Base-by-base conservation (phyloP, 2,329 filamentous ascomycete species). In the Aschersonia sp. region DNA sequence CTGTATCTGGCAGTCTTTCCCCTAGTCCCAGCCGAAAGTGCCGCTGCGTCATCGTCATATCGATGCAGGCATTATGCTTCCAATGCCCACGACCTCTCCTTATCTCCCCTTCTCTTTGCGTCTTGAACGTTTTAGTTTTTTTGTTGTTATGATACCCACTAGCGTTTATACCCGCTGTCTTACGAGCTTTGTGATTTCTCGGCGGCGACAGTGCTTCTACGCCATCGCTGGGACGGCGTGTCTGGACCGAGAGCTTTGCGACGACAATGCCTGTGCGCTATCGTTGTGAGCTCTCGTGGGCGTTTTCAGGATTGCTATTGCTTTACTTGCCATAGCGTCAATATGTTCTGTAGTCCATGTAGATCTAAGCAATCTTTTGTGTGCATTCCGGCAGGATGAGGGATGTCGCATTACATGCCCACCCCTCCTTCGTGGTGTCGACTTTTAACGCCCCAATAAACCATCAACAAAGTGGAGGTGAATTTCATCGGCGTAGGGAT, bases 241-340 rank as follows among this genome's bases (percentile, higher is more conserved):
- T 71, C 66, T 66, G 61, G 62, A 70, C 69, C 66, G 69, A 69
- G 68, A 32, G n/a, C 37, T 45, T 45, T 60, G 56, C 52, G 50
- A 57, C 70, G 70, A 75, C 63, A 74, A 74, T 74, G 72, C 72
- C 66, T 45, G 50, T 66, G 64, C 72, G 72, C 72, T 74, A 74
- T 74, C 68, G 70, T 62, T 53, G 56, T 57, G 57, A 62, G 68
- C 58, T 41, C 67, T 71, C 69, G 66, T 73, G 69, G 69, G 69
- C 35, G 12, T 37, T 9, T 37, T 22, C 22, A 22, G 22, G 22
- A 22, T 22, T 22, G 22, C 22, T 22, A 22, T 22, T 22, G 22
- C 22, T 22, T 22, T 22, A 22, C 22, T 22, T 22, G 22, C 22
- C 22, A 22, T 22, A 22, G 22, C 22, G 4, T 22, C 22, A 22